A percentile compares a stretch with the other conserved stretches of the same genome.
Evolutionary conservation across 805 yeast species (phyloP).

Genomic region (Yamadazyma kitorensis): DNA sequence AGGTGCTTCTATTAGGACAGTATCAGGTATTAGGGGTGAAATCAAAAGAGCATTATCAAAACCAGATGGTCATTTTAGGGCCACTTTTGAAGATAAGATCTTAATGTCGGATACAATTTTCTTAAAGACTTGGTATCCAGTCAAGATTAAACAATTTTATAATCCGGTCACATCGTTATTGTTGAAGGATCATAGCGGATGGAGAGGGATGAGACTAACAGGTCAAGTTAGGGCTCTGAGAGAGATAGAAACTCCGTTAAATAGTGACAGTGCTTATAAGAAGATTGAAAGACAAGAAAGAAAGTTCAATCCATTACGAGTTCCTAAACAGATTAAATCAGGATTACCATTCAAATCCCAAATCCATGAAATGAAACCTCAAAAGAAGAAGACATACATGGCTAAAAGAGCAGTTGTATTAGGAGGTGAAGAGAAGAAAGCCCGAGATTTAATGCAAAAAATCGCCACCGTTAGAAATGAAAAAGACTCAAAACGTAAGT

Average conservation of each 20-base stretch:
- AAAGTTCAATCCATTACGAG: slow-evolving; percentile 81
- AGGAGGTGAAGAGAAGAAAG: slow-evolving; percentile 90
- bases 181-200: slow-evolving; percentile 70
- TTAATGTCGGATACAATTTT: slow-evolving; percentile 87
- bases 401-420: slow-evolving; percentile 90
- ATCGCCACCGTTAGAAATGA: slow-evolving; percentile 81
- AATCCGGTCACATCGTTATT: slow-evolving; percentile 94
- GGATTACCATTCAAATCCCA: slow-evolving; percentile 91
- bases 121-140: slow-evolving; percentile 96
- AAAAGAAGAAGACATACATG: slow-evolving; percentile 76
- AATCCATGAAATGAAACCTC: slow-evolving; percentile 84
- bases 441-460: slow-evolving; percentile 83
- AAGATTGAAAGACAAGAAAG: slow-evolving; percentile 84
- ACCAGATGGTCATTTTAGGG: slow-evolving; percentile 95
- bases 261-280: slow-evolving; percentile 48
- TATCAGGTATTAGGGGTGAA: slow-evolving; percentile 96
- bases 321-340: slow-evolving; percentile 74
- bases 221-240: slow-evolving; percentile 86
- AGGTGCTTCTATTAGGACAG: slow-evolving; percentile 96
- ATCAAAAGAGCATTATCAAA: slow-evolving; percentile 90
- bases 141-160: slow-evolving; percentile 83
- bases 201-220: slow-evolving; percentile 96
- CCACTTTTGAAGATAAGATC: slow-evolving; percentile 94
- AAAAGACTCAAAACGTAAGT: slow-evolving; percentile 73
- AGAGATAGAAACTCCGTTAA: slow-evolving; percentile 59